phyloP scores from a whole-genome alignment of 768 basidiomycete genomes.

The Termitomyces bulborhizus region DNA sequence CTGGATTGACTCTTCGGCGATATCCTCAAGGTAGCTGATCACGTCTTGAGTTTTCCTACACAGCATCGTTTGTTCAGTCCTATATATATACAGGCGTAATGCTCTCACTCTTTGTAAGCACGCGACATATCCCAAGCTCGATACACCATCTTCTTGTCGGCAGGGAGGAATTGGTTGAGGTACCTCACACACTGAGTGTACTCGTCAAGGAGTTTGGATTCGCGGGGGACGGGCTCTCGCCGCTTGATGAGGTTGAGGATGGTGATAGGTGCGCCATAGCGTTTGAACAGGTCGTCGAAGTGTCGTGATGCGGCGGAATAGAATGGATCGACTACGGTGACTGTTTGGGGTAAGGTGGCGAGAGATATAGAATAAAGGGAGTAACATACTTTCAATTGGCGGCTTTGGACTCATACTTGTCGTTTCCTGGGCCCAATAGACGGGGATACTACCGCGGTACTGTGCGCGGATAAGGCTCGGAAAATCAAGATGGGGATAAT shows the following conservation, averaged over 20 bases:
- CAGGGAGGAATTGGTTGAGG: slow-evolving; percentile 91
- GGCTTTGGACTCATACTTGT: slow-evolving; percentile 88
- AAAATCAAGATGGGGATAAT: background rate
- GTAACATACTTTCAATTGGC: slow-evolving; percentile 83
- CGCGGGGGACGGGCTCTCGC: slow-evolving; percentile 70
- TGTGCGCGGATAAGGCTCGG: slow-evolving; percentile 19
- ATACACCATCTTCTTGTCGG: slow-evolving; percentile 81
- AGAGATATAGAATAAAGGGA: background rate
- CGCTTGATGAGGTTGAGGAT: slow-evolving; percentile 94
- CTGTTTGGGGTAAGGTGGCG: slow-evolving; percentile 30
- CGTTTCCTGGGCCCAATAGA: slow-evolving; percentile 95
- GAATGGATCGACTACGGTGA: slow-evolving; percentile 92
- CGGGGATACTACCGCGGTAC: slow-evolving; percentile 93
- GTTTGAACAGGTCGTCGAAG: slow-evolving; percentile 84
- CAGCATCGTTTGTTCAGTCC: background rate
- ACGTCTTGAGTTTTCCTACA: slow-evolving; percentile 90
- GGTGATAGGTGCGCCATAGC: slow-evolving; percentile 86
- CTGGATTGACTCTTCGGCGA: slow-evolving; percentile 90
- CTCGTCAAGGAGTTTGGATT: slow-evolving; percentile 85
- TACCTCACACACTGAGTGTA: slow-evolving; percentile 91
- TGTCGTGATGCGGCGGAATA: slow-evolving; percentile 90
- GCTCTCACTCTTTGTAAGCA: slow-evolving; percentile 82
- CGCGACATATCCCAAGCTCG: slow-evolving; percentile 95
- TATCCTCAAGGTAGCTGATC: slow-evolving; percentile 89
- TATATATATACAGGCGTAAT: background rate